Conservation (phyloP, 2,329 filamentous ascomycete species). For the Metarhizium album region DNA sequence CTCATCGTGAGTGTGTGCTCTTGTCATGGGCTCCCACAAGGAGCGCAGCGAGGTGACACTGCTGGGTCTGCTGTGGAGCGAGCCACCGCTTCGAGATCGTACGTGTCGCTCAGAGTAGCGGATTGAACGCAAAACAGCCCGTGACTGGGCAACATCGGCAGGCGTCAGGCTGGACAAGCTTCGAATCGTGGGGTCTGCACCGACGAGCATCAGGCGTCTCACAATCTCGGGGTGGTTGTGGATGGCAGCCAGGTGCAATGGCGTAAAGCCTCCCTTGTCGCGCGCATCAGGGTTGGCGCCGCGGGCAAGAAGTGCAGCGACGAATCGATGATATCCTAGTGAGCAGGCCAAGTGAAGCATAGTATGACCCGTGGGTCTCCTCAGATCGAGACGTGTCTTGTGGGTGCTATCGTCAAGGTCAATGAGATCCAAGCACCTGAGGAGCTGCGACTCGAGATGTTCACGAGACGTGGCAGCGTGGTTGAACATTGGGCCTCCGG, state of each 20-base stretch:
- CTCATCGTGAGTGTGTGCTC: conserved; percentile 21
- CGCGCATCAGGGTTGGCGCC: conserved; percentile 66
- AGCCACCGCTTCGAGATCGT: conserved; percentile 55
- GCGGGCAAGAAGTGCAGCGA: conserved; percentile 63
- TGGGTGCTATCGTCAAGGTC: conserved; percentile 66
- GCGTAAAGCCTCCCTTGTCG: conserved; percentile 71
- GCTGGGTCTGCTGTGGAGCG: conserved; percentile 49
- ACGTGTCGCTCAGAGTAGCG: conserved; percentile 50
- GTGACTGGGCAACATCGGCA: conserved; percentile 58
- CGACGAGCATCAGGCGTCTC: conserved; percentile 59
- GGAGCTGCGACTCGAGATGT: conserved; percentile 56
- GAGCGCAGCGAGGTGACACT: conserved; percentile 59
- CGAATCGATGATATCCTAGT: conserved; percentile 63
- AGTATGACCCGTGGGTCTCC: conserved; percentile 58
- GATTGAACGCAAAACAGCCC: conserved; percentile 52
- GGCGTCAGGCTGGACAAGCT: conserved; percentile 61
- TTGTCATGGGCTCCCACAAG: conserved; percentile 47
- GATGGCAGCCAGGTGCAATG: conserved; percentile 71
- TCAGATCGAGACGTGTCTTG: conserved; percentile 55
- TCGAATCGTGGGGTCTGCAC: conserved; percentile 59
- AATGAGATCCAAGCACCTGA: conserved; percentile 67
- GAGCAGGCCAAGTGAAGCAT: conserved; percentile 73
- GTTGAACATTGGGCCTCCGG: conserved; percentile 32
- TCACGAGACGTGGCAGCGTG: conserved; percentile 25
- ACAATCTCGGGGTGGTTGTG: conserved; percentile 68